Conservation (phyloP, 371 early-diverging fungal species). For the Apophysomyces elegans region DNA sequence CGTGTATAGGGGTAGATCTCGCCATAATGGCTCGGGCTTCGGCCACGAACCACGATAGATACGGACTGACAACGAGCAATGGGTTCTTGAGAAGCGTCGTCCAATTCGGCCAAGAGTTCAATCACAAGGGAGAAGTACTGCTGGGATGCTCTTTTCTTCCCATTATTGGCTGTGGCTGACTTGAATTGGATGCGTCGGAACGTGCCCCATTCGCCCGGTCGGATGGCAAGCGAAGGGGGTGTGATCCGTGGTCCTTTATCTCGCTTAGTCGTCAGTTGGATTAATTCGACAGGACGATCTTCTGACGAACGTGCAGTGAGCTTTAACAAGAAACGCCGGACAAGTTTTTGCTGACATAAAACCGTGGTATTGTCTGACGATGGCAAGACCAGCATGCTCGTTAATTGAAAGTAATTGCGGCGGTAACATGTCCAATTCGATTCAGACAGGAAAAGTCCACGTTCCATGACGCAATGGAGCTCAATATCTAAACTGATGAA, state of each 20-base stretch:
- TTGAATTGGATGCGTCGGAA: conserved; percentile 94
- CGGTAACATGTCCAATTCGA: conserved; percentile 89
- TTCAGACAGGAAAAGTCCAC: conserved; percentile 73
- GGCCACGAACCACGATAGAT: conserved; percentile 87
- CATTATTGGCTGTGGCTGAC: conserved; percentile 88
- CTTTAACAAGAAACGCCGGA: conserved; percentile 31
- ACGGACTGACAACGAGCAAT: conserved; percentile 70
- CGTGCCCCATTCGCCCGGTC: conserved; percentile 58
- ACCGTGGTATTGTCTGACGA: conserved; percentile 27
- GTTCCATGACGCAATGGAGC: conserved; percentile 60
- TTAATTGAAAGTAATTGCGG: conserved; percentile 88
- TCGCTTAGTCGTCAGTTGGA: conserved; percentile 89
- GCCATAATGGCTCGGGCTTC: conserved; percentile 86
- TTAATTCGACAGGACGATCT: conserved; percentile 70
- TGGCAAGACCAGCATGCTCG: conserved; percentile 58
- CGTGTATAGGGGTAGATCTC: conserved; percentile 38
- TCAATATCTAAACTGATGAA: conserved; percentile 31
- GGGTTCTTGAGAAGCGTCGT: conserved; percentile 36
- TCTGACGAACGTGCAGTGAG: conserved; percentile 20
- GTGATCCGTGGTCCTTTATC: conserved; percentile 84
- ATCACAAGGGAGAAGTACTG: conserved; percentile 78
- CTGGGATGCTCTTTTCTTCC: conserved; percentile 80
- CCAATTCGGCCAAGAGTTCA: conserved; percentile 62
- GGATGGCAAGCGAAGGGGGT: conserved; percentile 59
- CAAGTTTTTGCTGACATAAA: conserved; percentile 31